A percentile compares a stretch with the other conserved stretches of the same genome.
Conservation (phyloP, 1,284 basidiomycete genomes). For the Pseudozyma hubeiensis region DNA sequence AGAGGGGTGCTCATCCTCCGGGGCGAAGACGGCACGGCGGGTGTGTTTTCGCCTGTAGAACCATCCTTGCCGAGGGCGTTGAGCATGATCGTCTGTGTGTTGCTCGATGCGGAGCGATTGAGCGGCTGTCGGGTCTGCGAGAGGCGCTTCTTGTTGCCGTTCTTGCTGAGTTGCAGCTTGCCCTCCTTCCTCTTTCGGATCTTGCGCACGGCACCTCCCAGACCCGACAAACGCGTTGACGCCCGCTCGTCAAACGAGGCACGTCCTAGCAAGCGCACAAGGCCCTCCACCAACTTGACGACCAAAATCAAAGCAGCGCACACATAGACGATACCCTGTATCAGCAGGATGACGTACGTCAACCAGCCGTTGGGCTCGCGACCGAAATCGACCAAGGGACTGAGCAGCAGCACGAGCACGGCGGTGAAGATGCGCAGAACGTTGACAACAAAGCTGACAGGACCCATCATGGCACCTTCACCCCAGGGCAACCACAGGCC, state of each 20-base stretch:
- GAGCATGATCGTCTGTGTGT: slow-evolving; percentile 40
- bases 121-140: slow-evolving; percentile 15
- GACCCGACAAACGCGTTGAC: slow-evolving; percentile 48
- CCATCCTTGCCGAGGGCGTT: slow-evolving; percentile 27
- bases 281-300: slow-evolving; percentile 84
- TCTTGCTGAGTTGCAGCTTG: slow-evolving; percentile 51
- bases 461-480: slow-evolving; percentile 93
- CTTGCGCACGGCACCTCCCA: slow-evolving; percentile 57
- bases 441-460: slow-evolving; percentile 89
- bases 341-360: slow-evolving; percentile 87
- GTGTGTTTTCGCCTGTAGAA: slow-evolving; percentile 26
- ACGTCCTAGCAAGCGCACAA: slow-evolving; percentile 81
- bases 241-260: slow-evolving; percentile 81
- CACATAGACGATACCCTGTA: slow-evolving; percentile 85
- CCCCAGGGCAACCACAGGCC: slow-evolving; percentile 89
- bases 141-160: slow-evolving; percentile 19
- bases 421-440: slow-evolving; percentile 88
- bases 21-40: slow-evolving; percentile 25
- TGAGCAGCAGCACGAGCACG: slow-evolving; percentile 87
- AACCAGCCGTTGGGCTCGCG: slow-evolving; percentile 78
- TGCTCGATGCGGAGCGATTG: slow-evolving; percentile 23
- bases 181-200: slow-evolving; percentile 46
- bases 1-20: slow-evolving; percentile 34
- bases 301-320: slow-evolving; percentile 82
- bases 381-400: slow-evolving; percentile 76